phyloP scores from a whole-genome alignment of 164 flowering plant genomes.

The Tetracentron sinense region DNA sequence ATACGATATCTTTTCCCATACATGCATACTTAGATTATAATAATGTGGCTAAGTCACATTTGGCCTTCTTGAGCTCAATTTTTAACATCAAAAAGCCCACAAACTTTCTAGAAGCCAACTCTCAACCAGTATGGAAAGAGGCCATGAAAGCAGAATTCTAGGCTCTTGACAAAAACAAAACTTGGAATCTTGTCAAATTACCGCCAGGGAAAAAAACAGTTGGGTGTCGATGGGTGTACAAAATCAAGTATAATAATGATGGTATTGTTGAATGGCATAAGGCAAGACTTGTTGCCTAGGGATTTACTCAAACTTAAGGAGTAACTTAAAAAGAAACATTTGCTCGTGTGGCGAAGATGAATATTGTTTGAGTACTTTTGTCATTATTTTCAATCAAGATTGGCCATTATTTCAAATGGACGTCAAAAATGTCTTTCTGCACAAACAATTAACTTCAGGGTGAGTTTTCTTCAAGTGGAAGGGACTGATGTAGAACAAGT shows the following conservation, averaged over 20 bases:
- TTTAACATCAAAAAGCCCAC: background rate
- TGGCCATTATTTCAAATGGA: background rate
- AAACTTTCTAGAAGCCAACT: background rate
- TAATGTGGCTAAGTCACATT: background rate
- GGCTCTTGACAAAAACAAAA: no score
- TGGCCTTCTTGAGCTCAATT: background rate
- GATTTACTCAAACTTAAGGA: background rate
- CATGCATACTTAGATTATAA: background rate
- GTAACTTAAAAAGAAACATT: constrained; percentile 2
- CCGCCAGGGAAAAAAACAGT: background rate
- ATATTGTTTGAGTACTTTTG: background rate
- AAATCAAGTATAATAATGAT: background rate
- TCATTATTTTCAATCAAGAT: background rate
- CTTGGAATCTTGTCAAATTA: background rate
- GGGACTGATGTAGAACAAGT: no score
- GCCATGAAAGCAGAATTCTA: background rate
- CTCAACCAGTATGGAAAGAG: background rate
- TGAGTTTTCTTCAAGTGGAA: no score
- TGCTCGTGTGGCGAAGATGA: constrained; percentile 1
- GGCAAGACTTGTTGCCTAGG: constrained; percentile 3
- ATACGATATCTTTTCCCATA: background rate
- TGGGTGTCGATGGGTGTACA: constrained; percentile 7
- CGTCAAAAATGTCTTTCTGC: constrained; percentile 6
- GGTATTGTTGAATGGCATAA: background rate
- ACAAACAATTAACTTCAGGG: no score